phyloP scores from a whole-genome alignment of 768 basidiomycete species.

The Auriscalpium microsporum region DNA sequence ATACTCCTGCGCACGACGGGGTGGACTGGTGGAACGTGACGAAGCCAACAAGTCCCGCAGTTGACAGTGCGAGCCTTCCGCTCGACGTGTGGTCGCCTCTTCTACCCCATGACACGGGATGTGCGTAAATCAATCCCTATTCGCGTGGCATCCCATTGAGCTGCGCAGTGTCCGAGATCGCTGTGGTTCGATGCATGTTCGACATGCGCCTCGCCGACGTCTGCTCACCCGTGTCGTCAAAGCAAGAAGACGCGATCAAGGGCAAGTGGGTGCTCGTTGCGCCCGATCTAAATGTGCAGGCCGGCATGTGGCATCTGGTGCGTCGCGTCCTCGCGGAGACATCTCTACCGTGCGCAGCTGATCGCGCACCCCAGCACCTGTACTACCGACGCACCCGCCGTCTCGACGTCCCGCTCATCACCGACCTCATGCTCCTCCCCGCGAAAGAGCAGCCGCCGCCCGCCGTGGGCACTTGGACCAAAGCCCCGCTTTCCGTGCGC shows the following conservation, averaged over 20 bases:
- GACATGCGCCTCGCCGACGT: constrained; percentile 49
- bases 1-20: constrained; percentile 16
- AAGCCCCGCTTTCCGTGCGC: constrained; percentile 51
- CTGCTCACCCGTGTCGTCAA: constrained; percentile 62
- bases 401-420: constrained; percentile 72
- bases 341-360: not conserved
- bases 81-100: constrained; percentile 75
- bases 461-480: constrained; percentile 49
- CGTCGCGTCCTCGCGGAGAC: constrained; percentile 19
- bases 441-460: constrained; percentile 43
- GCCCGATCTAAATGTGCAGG: constrained; percentile 66
- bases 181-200: constrained; percentile 57
- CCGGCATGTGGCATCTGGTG: constrained; percentile 54
- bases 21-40: constrained; percentile 71
- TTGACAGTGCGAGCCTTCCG: constrained; percentile 64
- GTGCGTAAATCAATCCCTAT: constrained; percentile 33
- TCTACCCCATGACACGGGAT: constrained; percentile 66
- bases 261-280: constrained; percentile 89
- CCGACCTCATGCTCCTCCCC: constrained; percentile 58
- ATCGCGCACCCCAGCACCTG: constrained; percentile 38
- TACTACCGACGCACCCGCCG: constrained; percentile 84
- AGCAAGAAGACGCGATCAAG: constrained; percentile 64
- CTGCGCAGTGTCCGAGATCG: constrained; percentile 69
- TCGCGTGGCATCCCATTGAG: not conserved
- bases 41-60: constrained; percentile 22